Conservation (phyloP, 345 rosid genomes). For the Populus euphratica region DNA sequence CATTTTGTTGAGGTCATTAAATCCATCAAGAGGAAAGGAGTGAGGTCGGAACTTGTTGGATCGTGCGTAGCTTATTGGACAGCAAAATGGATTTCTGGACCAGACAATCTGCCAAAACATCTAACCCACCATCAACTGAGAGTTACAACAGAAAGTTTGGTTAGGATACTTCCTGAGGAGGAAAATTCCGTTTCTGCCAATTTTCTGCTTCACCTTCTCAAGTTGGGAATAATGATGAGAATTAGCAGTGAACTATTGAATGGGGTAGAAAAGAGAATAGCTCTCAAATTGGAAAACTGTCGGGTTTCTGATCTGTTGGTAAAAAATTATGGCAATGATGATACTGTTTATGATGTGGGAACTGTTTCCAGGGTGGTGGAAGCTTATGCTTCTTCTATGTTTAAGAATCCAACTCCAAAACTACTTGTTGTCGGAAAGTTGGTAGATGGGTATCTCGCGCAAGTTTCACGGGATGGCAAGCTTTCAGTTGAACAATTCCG, state of each 20-base stretch:
- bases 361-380: conserved; percentile 36
- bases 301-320: conserved; percentile 45
- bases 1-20: conserved; percentile 50
- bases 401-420: conserved; percentile 21
- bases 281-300: conserved; percentile 40
- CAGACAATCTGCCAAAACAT: conserved; percentile 22
- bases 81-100: conserved; percentile 40
- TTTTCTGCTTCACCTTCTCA: conserved; percentile 53
- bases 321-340: conserved; percentile 27
- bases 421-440: conserved; percentile 38
- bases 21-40: conserved; percentile 36
- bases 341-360: conserved; percentile 31
- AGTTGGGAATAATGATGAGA: conserved; percentile 30
- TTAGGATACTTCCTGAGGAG: conserved; percentile 41
- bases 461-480: conserved; percentile 41
- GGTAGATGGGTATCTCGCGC: conserved; percentile 44
- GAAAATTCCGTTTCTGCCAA: conserved; percentile 48
- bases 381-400: conserved; percentile 30
- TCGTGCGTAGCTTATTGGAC: conserved; percentile 51
- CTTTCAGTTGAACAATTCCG: conserved; percentile 34
- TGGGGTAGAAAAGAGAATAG: conserved; percentile 34
- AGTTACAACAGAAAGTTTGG: conserved; percentile 40
- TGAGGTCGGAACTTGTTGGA: conserved; percentile 40
- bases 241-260: conserved; percentile 20
- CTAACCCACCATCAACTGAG: conserved; percentile 27